Conservation (phyloP, 2,329 filamentous ascomycete genomes). For the Cladosporium austrohemisphaericum region DNA sequence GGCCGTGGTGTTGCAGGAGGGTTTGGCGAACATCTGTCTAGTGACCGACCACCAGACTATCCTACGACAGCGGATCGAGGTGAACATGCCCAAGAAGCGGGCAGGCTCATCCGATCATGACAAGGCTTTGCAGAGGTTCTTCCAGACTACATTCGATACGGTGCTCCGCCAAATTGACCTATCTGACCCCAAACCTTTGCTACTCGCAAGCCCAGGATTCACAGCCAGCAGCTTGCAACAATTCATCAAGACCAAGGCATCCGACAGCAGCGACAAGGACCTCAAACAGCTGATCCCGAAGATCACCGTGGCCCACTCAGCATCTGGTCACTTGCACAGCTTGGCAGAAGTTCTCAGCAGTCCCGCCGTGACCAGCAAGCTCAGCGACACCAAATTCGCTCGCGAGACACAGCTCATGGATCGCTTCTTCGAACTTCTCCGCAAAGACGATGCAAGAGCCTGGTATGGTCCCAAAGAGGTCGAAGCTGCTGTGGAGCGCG, state of each 20-base stretch:
- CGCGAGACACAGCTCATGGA: constrained; percentile 83
- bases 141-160: constrained; percentile 69
- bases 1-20: constrained; percentile 91
- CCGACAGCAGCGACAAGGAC: constrained; percentile 67
- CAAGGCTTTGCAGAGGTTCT: constrained; percentile 63
- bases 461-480: constrained; percentile 88
- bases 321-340: constrained; percentile 80
- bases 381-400: constrained; percentile 84
- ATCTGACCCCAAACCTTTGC: constrained; percentile 62
- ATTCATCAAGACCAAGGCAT: constrained; percentile 61
- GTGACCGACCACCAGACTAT: constrained; percentile 78
- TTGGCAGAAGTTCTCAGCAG: constrained; percentile 83
- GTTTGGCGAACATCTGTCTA: constrained; percentile 75
- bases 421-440: constrained; percentile 70
- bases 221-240: constrained; percentile 75
- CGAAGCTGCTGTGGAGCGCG: constrained; percentile 75
- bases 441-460: constrained; percentile 79
- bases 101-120: constrained; percentile 60
- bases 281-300: constrained; percentile 61
- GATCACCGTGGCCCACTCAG: constrained; percentile 72
- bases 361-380: constrained; percentile 68
- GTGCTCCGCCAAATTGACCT: constrained; percentile 78
- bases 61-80: constrained; percentile 66
- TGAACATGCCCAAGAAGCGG: constrained; percentile 64
- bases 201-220: constrained; percentile 88